These are phyloP conservation scores for Arthroderma uncinatum DNA, from an alignment of 2,329 filamentous ascomycete species.

Conservation along the genomic window DNA sequence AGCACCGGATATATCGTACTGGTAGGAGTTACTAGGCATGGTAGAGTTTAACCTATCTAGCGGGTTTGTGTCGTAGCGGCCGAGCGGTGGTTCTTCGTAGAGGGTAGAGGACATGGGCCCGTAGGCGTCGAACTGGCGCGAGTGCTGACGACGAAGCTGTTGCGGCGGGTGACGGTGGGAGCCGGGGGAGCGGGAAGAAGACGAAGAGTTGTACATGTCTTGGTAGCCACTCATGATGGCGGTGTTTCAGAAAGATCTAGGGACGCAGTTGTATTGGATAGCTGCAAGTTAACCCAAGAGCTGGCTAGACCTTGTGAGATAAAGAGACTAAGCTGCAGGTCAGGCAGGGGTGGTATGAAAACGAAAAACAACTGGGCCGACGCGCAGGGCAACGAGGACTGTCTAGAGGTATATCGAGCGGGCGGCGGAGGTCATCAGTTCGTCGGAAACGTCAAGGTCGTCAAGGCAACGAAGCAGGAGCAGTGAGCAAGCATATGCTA, in stretches of 20 bases:
- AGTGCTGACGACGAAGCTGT: slow-evolving; percentile 58
- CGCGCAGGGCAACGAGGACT: slow-evolving; percentile 4
- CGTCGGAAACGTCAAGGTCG: slow-evolving; percentile 11
- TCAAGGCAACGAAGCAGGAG: background rate
- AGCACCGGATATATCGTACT: slow-evolving; percentile 57
- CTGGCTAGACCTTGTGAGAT: slow-evolving; percentile 2
- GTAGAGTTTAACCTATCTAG: slow-evolving; percentile 49
- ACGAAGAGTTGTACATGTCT: slow-evolving; percentile 55
- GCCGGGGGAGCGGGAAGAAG: slow-evolving; percentile 58
- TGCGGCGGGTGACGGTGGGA: slow-evolving; percentile 57
- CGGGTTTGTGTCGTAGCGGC: slow-evolving; percentile 45
- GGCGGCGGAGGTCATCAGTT: slow-evolving; percentile 13
- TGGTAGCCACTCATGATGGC: slow-evolving; percentile 26
- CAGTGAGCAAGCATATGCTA: slow-evolving; percentile 5
- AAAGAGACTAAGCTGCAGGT: slow-evolving; percentile 5
- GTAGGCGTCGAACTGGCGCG: slow-evolving; percentile 67
- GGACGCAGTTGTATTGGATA: background rate
- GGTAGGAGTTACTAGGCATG: slow-evolving; percentile 48
- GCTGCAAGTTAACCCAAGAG: background rate
- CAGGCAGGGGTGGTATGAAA: slow-evolving; percentile 16
- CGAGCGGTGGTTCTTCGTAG: slow-evolving; percentile 54
- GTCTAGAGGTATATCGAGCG: slow-evolving; percentile 16
- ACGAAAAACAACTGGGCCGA: slow-evolving; percentile 12
- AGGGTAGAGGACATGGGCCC: slow-evolving; percentile 55
- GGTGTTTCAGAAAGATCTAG: background rate